Evolutionary conservation across 169 alveolate genomes (phyloP), one percentile per base, ranked within the genome.

Genomic region (Cryptosporidium baileyi): DNA sequence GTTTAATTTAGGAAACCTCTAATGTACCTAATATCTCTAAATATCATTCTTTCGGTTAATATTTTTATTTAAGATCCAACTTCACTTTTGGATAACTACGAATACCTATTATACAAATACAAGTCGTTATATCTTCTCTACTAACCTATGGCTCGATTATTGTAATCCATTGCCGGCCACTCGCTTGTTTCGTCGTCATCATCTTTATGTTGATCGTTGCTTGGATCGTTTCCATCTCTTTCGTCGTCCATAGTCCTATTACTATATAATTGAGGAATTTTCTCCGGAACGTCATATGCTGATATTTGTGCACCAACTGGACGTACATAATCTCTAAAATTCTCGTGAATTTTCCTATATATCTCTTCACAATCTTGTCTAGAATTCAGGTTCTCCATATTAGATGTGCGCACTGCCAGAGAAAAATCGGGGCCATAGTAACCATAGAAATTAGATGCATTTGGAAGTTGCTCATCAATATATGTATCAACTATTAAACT

Each of bases 401-500:
- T 94, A 40, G 95, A 90, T n/a, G 92, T 93, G 19, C 96, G 94
- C 89, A 92, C 90, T 79, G 93, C 94, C 49, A 94, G 80, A 61
- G 92, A 92, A 88, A 91, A 92, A 67, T 93, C 96, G 17, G 97
- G 97, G 26, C 93, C 93, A 62, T 91, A 95, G 82, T 93, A 95
- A 36, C 92, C 94, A 49, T 80, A 81, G 81, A 90, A 95, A 40
- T 93, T 95, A 60, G 93, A 91, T 57, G 90, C 85, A 19, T 91
- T 91, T 24, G 97, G 97, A 80, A 95, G 91, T 51, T 92, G 91
- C 57, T 93, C 93, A 26, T 90, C 91, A 9, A 95, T 60, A 80
- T 91, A 93, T 22, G 81, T 74, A 26, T 91, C 94, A 22, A 92
- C 88, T 3, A 92, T 85, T 8, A 91, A 59, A 9, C 95, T 81